Conservation (phyloP, 2,329 filamentous ascomycete genomes). For the Colletotrichum truncatum region DNA sequence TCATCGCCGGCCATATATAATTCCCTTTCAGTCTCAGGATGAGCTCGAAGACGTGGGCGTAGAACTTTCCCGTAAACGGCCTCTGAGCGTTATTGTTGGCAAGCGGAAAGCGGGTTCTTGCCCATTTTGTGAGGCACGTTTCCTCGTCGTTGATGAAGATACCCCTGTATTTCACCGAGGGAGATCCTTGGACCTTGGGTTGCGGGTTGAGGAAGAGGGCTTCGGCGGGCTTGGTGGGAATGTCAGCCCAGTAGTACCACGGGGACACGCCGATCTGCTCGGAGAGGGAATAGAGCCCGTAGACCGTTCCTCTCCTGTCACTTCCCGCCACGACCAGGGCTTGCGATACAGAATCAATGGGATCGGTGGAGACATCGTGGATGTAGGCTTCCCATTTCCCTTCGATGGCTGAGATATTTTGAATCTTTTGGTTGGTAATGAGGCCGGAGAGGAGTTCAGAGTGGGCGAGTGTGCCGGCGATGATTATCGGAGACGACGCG, state of each 20-base stretch:
- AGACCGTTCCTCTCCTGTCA: constrained; percentile 65
- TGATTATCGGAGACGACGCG: background rate
- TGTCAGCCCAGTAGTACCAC: constrained; percentile 68
- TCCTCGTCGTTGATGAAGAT: constrained; percentile 71
- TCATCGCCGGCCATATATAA: constrained; percentile 68
- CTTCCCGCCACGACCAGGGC: constrained; percentile 60
- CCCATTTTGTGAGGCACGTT: constrained; percentile 63
- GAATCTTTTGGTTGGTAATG: no score
- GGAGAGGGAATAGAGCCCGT: constrained; percentile 65
- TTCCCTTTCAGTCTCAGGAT: constrained; percentile 64
- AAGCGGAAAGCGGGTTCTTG: constrained; percentile 53
- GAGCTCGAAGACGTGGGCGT: constrained; percentile 64
- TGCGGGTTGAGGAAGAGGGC: constrained; percentile 54
- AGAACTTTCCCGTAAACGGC: constrained; percentile 56
- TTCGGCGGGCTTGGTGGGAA: constrained; percentile 53
- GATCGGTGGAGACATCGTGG: constrained; percentile 53
- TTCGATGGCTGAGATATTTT: constrained; percentile 53
- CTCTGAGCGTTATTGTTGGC: constrained; percentile 35
- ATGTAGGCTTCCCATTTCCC: constrained; percentile 65
- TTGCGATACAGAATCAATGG: constrained; percentile 44
- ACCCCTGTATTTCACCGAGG: constrained; percentile 66
- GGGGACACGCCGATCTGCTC: constrained; percentile 69
- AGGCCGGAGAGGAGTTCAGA: constrained; percentile 54
- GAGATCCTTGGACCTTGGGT: constrained; percentile 56
- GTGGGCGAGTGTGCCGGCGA: background rate